Base-by-base conservation (phyloP, 306 rosid species). In the Cucurbita pepo region DNA sequence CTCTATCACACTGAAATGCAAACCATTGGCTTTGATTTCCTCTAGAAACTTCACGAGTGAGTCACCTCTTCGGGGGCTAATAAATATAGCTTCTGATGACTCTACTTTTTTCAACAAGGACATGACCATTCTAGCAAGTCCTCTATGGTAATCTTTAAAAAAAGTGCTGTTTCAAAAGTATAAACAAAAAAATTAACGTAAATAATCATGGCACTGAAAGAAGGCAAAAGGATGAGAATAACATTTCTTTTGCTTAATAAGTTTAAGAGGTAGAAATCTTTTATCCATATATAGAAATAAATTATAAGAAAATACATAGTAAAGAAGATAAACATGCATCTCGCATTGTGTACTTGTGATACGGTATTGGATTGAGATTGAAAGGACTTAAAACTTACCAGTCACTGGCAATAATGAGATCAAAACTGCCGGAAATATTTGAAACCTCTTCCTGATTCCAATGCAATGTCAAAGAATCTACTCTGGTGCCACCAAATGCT, bases 401-500 rank as follows among this genome's bases (percentile, higher is more conserved):
- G 81, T 89, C 94, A 81, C 97, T 91, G 48, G 94, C 94, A 72
- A 91, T 77, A 76, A 91, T 82, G 85, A 87, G 73, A 79, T 94
- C 97, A 77, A 87, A 90, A 72, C 79, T 71, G 73, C 79, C 78
- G 52, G 83, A 80, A 37, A 85, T 41, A 77, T 79, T 77, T 25
- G 79, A 84, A 64, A 65, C 58, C 54, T 87, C 86, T 41, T 86
- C 87, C 67, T 87, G 89, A 83, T 83, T 83, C 98, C 97, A 93
- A 69, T 93, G 97, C 85, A 93, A 84, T 79, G 74, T 82, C 97
- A 86, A 76, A 75, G 96, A 75, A 82, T 81, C 83, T 80, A 87
- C 93, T 83, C 43, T 75, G 53, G 98, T 93, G 56, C 75, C 84
- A 73, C 96, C 96, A 87, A 93, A 93, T 83, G 88, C 82, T 79